Evolutionary conservation across 2,329 filamentous ascomycete species (phyloP), one percentile per base, ranked within the genome.

Genomic region (Truncatella angustata): DNA sequence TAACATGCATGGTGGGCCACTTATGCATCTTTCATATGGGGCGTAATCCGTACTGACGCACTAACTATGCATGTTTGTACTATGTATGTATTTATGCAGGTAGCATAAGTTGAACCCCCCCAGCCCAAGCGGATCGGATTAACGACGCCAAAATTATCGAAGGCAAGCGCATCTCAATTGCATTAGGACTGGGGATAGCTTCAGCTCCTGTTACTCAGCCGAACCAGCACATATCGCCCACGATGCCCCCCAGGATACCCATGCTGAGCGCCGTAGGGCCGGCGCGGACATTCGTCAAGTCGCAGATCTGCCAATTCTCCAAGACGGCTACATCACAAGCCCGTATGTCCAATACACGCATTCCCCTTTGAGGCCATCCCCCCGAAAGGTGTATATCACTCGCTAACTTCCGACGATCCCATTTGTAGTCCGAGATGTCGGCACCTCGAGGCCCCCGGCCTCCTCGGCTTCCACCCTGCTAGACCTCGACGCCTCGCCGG

Each of bases 211-310:
- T 21, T 52, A 42, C 50, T 28, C 43, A 48, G 28, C 37, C 36
- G 47, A 18, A 10, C 43, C 45, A 45, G 55, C 23, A 24, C 56
- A 53, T 54, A 54, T 49, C 46, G 52, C 49, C 57, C 58, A 66
- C 58, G 49, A 78, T 78, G 75, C 69, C 72, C 51, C 71, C 71
- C 16, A 64, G 72, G 60, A 63, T 75, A 62, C 63, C 69, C 9
- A 50, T 62, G 1, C 32, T 64, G 7, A 44, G 55, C 34, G 59
- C 62, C 28, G 23, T 67, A 4, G 57, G 63, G 57, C 61, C 57
- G 23, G 59, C 62, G 14, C 49, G 56, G 1, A 53, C 55, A 16
- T 37, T 59, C 40, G 16, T 61, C 37, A 54, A 52, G 51, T 48
- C 54, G n/a, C 59, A 62, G 37, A 50, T 32, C n/a, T 61, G 62